Evolutionary conservation across 176 grass and related monocot species (phyloP).

Genomic region (Triticum dicoccoides): DNA sequence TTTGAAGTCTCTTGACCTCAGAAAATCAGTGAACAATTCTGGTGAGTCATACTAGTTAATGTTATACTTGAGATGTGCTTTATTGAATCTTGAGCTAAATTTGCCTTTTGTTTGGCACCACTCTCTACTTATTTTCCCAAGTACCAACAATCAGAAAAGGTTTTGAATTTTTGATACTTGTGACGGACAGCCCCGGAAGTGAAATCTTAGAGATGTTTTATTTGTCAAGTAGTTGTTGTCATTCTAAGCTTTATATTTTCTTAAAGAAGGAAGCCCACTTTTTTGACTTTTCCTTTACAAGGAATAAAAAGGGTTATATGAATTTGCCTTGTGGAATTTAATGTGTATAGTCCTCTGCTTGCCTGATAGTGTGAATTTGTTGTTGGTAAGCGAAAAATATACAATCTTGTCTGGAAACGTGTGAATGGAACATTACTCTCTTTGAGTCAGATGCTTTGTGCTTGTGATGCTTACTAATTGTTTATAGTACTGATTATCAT

Average conservation of each 20-base stretch:
- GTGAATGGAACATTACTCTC: background rate
- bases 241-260: conserved; percentile 7
- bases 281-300: background rate
- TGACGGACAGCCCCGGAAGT: background rate
- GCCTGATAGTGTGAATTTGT: background rate
- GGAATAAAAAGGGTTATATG: background rate
- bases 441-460: background rate
- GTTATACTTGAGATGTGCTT: background rate
- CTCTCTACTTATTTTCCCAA: conserved; percentile 15
- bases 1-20: conserved; percentile 65
- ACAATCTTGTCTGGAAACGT: background rate
- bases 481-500: conserved; percentile 19
- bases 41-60: conserved; percentile 37
- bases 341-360: background rate
- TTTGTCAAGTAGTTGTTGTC: background rate
- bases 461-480: conserved; percentile 5
- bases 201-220: background rate
- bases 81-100: background rate
- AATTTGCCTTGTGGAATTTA: background rate
- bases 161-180: background rate
- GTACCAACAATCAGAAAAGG: background rate
- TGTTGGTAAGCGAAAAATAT: background rate
- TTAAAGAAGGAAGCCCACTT: background rate
- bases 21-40: conserved; percentile 49
- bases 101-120: background rate